Evolutionary conservation across 2,329 filamentous ascomycete species (phyloP).

Genomic region (Allantophomopsis lycopodina): DNA sequence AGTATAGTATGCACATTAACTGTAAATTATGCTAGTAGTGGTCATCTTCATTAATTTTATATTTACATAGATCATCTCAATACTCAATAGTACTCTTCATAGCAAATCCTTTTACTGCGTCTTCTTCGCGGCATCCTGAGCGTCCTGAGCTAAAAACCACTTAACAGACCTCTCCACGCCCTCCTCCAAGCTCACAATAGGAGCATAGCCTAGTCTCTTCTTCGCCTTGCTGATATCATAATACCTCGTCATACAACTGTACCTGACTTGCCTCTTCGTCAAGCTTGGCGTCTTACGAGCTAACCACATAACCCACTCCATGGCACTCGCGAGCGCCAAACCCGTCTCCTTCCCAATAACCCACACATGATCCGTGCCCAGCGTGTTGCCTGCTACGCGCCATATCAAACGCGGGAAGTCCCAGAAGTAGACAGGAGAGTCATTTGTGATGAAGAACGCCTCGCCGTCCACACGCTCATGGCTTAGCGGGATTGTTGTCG

Average conservation of each 20-base stretch:
- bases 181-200: conserved; percentile 52
- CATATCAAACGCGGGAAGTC: conserved; percentile 74
- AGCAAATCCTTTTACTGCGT: not conserved
- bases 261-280: conserved; percentile 30
- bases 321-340: conserved; percentile 33
- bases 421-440: conserved; percentile 81
- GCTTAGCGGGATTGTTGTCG: conserved; percentile 36
- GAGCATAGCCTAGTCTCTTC: conserved; percentile 53
- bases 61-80: too few species aligned
- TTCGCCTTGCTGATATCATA: conserved; percentile 68
- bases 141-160: conserved; percentile 14
- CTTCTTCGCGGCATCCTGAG: conserved; percentile 9
- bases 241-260: conserved; percentile 63
- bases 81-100: too few species aligned
- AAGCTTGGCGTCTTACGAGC: conserved; percentile 40
- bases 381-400: conserved; percentile 34
- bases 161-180: conserved; percentile 28
- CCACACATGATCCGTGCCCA: conserved; percentile 35
- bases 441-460: conserved; percentile 84
- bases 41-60: too few species aligned
- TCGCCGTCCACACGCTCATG: conserved; percentile 70
- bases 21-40: too few species aligned
- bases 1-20: too few species aligned
- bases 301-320: conserved; percentile 35
- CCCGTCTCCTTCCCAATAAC: conserved; percentile 36